Evolutionary conservation across 2,329 filamentous ascomycete genomes (phyloP).

Genomic region (Grosmannia penicillata): DNA sequence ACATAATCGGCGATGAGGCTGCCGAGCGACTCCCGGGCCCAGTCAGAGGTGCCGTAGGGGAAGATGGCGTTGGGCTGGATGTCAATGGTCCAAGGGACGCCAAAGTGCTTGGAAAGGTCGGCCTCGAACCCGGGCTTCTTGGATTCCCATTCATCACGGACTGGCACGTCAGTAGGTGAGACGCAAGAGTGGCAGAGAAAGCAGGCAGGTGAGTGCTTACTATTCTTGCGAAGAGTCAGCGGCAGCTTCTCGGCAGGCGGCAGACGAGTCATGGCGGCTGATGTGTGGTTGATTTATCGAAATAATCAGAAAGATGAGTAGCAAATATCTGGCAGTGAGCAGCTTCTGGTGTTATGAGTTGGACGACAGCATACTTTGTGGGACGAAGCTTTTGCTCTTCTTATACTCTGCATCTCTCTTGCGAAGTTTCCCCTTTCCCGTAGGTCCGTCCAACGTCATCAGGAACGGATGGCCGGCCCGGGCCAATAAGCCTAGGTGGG

Average conservation of each 20-base stretch:
- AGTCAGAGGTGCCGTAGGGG: slow-evolving; percentile 27
- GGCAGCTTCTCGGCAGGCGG: slow-evolving; percentile 34
- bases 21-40: slow-evolving; percentile 26
- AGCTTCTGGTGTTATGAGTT: no score
- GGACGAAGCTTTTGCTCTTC: no score
- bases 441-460: no score
- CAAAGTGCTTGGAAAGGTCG: slow-evolving; percentile 27
- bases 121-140: slow-evolving; percentile 29
- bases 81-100: slow-evolving; percentile 33
- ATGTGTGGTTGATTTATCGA: no score
- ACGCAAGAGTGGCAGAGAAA: neutral
- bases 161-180: slow-evolving; percentile 14
- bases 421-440: no score
- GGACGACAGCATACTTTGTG: no score
- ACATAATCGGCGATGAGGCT: slow-evolving; percentile 26
- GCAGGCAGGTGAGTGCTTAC: slow-evolving; percentile 18
- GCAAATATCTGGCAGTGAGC: no score
- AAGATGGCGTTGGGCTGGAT: slow-evolving; percentile 30
- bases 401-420: no score
- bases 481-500: no score
- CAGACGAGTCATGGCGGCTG: no score
- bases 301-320: no score
- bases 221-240: slow-evolving; percentile 35
- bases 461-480: no score
- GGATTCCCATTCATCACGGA: slow-evolving; percentile 36